Evolutionary conservation across 2,329 filamentous ascomycete species (phyloP).

Genomic region (Leptographium procerum): DNA sequence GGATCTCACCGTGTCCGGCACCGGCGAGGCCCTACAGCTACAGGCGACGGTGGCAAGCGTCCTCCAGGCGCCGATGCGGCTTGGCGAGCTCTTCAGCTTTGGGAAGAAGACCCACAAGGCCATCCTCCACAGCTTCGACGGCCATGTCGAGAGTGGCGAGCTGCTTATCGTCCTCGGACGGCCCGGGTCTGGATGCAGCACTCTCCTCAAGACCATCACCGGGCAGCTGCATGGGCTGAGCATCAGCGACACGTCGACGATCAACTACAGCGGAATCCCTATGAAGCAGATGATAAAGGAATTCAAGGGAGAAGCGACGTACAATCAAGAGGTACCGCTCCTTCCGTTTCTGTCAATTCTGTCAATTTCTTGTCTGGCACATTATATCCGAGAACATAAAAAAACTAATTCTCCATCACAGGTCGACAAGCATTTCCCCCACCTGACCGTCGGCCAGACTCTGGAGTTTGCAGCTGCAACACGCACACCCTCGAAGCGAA

Average conservation of each 20-base stretch:
- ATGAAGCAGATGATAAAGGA: constrained; percentile 42
- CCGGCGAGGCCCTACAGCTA: constrained; percentile 55
- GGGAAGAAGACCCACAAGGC: constrained; percentile 33
- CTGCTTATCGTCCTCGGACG: constrained; percentile 46
- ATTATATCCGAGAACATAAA: too few species aligned
- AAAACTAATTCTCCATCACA: neutral
- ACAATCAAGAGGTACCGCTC: constrained; percentile 52
- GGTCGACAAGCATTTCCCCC: constrained; percentile 54
- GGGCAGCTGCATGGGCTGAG: constrained; percentile 49
- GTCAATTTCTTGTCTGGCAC: neutral
- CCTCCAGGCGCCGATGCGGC: constrained; percentile 32
- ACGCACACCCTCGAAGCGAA: neutral
- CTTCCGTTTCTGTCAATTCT: neutral
- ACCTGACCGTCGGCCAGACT: constrained; percentile 55
- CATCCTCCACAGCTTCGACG: constrained; percentile 54
- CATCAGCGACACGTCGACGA: constrained; percentile 34
- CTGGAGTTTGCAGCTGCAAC: constrained; percentile 36
- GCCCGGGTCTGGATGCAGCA: constrained; percentile 46
- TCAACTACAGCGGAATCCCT: constrained; percentile 53
- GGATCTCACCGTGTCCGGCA: constrained; percentile 57
- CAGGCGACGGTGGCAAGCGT: constrained; percentile 55
- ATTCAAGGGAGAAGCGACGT: constrained; percentile 56
- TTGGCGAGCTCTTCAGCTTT: constrained; percentile 37
- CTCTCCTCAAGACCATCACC: constrained; percentile 44
- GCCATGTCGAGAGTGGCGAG: constrained; percentile 41